A percentile compares a stretch with the other conserved stretches of the same genome.
These are phyloP conservation scores for Metschnikowia matae DNA, from an alignment of 805 yeast genomes.

Conservation along the genomic window DNA sequence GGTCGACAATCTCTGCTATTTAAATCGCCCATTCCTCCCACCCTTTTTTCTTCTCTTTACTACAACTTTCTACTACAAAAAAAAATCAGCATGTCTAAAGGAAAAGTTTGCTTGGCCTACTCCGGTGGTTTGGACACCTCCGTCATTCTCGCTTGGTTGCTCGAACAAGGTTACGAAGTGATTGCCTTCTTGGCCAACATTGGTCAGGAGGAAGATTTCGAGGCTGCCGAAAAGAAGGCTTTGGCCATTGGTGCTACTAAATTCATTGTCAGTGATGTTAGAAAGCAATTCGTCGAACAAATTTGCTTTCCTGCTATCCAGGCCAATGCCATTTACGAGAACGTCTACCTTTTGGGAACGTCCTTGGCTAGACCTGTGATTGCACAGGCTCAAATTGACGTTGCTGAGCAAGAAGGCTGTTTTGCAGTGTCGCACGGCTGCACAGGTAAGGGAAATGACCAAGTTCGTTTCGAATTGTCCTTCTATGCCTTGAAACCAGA, in stretches of 20 bases:
- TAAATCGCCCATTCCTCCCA: conserved; percentile 11
- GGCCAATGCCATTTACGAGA: conserved; percentile 96
- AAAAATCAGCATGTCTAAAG: conserved; percentile 71
- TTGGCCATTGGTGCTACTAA: conserved; percentile 95
- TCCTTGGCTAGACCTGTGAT: conserved; percentile 98
- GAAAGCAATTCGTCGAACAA: conserved; percentile 90
- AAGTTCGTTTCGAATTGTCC: conserved; percentile 94
- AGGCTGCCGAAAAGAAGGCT: conserved; percentile 94
- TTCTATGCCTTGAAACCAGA: conserved; percentile 98
- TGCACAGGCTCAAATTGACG: conserved; percentile 96
- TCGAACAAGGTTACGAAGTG: conserved; percentile 97
- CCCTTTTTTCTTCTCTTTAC: conserved; percentile 5
- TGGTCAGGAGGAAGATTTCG: conserved; percentile 99
- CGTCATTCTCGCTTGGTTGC: conserved; percentile 94
- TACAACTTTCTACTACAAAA: neutral
- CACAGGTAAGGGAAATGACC: conserved; percentile 99
- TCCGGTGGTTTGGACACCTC: conserved; percentile 99
- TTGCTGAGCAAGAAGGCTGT: conserved; percentile 96
- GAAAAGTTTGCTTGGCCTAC: conserved; percentile 98
- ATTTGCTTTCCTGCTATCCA: conserved; percentile 96
- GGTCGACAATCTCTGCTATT: conserved; percentile 19
- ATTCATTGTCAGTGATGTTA: conserved; percentile 89
- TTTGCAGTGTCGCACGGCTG: conserved; percentile 99
- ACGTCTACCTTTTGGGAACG: conserved; percentile 93
- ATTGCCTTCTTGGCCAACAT: conserved; percentile 97